Conservation (phyloP, 495 filamentous ascomycete species). For the Hyaloscypha hepaticicola region DNA sequence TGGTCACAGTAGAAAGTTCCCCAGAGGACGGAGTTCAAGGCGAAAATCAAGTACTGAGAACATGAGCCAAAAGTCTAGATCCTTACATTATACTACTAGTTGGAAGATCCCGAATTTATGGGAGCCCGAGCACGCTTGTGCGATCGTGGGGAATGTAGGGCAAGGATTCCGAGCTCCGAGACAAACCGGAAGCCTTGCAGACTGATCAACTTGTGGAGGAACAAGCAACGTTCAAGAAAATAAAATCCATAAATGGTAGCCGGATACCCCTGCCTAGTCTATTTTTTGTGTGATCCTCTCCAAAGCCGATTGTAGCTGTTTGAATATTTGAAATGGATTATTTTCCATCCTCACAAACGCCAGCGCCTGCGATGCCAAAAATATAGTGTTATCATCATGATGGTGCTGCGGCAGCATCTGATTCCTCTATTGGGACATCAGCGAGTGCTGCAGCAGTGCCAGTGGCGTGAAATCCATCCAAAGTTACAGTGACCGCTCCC, state of each 20-base stretch:
- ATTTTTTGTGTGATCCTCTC: neutral
- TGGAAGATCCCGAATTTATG: neutral
- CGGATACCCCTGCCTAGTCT: neutral
- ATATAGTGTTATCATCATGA: neutral
- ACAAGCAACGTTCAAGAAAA: neutral
- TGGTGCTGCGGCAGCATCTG: constrained; percentile 24
- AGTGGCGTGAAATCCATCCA: constrained; percentile 70
- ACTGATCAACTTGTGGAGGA: neutral
- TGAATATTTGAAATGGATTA: neutral
- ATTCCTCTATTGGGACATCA: constrained; percentile 25
- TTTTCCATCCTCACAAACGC: constrained; percentile 2
- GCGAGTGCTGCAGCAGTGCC: constrained; percentile 20
- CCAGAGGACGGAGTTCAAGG: too few relatives aligned
- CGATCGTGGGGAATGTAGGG: neutral
- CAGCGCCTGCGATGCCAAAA: constrained; percentile 23
- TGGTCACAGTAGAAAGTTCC: too few relatives aligned
- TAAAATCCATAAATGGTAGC: neutral
- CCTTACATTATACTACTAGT: neutral
- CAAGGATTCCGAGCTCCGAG: neutral
- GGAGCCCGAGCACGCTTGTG: neutral
- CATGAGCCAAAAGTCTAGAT: too few relatives aligned
- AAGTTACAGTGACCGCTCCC: constrained; percentile 80
- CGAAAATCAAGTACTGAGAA: too few relatives aligned
- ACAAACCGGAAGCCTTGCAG: neutral
- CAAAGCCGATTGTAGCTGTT: neutral